These are phyloP conservation scores for Lizonia empirigonia DNA, from an alignment of 2,329 filamentous ascomycete species.

Conservation along the genomic window DNA sequence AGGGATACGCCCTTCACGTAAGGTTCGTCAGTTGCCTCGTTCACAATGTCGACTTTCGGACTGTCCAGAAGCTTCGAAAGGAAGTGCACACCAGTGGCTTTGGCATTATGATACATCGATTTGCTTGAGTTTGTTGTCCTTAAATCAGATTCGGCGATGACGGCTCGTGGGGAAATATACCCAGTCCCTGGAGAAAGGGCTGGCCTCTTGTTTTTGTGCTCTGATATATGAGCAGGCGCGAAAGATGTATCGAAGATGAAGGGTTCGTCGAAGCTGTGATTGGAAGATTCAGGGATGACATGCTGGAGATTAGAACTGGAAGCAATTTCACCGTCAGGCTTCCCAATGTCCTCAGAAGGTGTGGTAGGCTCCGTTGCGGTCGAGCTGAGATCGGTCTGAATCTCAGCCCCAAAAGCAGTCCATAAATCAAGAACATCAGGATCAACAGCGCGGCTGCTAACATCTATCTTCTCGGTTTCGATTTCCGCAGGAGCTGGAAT, in stretches of 20 bases:
- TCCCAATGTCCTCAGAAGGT: not conserved
- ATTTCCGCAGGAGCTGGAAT: too few relatives aligned
- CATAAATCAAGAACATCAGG: not conserved
- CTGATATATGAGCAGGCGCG: not conserved
- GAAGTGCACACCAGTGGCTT: not conserved
- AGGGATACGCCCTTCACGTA: not conserved
- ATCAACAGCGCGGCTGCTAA: not conserved
- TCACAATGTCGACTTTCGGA: not conserved
- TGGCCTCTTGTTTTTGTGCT: not conserved
- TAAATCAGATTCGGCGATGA: not conserved
- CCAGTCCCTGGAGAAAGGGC: too few relatives aligned
- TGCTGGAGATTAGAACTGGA: not conserved
- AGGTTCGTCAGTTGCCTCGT: not conserved
- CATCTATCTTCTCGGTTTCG: not conserved
- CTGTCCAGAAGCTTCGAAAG: not conserved
- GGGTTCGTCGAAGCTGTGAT: not conserved
- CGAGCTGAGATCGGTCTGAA: not conserved
- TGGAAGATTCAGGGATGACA: not conserved
- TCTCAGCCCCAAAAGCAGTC: not conserved
- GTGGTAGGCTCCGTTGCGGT: not conserved
- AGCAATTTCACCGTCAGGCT: not conserved
- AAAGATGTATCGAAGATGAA: not conserved
- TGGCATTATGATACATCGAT: not conserved
- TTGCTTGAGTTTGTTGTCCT: not conserved
- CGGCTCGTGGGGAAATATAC: not conserved